phyloP scores from a whole-genome alignment of 306 rosid genomes.

The Cicer pinnatifidum region DNA sequence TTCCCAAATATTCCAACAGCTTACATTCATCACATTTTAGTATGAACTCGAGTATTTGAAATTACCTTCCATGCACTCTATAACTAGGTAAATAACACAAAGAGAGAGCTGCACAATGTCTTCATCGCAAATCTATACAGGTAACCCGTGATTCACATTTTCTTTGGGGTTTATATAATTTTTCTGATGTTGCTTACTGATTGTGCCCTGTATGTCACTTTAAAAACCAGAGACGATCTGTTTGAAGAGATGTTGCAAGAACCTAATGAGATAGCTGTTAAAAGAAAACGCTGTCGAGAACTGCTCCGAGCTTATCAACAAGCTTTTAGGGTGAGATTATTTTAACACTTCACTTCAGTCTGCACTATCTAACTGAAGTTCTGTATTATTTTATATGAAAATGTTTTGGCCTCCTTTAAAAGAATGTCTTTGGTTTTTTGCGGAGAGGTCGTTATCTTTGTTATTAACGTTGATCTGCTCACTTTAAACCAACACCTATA shows the following conservation, averaged over 20 bases:
- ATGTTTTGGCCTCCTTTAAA: constrained; percentile 16
- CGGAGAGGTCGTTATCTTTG: constrained; percentile 22
- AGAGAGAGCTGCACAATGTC: constrained; percentile 85
- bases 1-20: background rate
- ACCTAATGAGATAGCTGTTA: constrained; percentile 78
- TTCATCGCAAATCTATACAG: constrained; percentile 90
- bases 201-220: constrained; percentile 34
- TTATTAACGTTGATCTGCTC: background rate
- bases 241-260: constrained; percentile 93
- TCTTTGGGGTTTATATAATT: constrained; percentile 6
- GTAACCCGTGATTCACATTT: constrained; percentile 48
- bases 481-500: constrained; percentile 5
- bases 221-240: constrained; percentile 69
- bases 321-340: constrained; percentile 73
- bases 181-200: constrained; percentile 34
- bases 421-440: constrained; percentile 22
- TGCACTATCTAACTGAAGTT: constrained; percentile 5
- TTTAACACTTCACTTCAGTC: constrained; percentile 24
- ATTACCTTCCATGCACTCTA: constrained; percentile 27
- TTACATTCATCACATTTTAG: constrained; percentile 3
- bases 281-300: constrained; percentile 82
- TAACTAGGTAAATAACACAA: constrained; percentile 81
- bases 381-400: constrained; percentile 14
- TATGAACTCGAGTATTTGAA: constrained; percentile 4
- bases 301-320: constrained; percentile 81